Percentiles rank a stretch among this genome's conserved stretches.
phyloP scores from a whole-genome alignment of 371 early-diverging fungal genomes.

The Mortierella sp. region DNA sequence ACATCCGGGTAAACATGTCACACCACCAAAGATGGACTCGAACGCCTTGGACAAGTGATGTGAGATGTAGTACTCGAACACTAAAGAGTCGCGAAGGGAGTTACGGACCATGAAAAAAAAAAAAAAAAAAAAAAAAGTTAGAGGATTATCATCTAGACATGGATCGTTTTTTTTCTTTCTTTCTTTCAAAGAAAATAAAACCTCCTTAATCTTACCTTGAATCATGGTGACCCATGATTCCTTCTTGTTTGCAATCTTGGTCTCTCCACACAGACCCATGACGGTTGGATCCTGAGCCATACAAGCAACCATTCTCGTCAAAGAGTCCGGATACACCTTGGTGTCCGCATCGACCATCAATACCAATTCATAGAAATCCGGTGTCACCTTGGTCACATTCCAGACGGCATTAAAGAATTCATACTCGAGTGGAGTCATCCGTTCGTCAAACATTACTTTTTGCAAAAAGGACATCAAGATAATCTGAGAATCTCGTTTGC shows the following conservation, averaged over 20 bases:
- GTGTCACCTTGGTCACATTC: constrained; percentile 81
- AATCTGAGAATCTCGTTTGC: constrained; percentile 99
- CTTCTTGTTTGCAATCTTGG: constrained; percentile 82
- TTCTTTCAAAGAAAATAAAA: neutral
- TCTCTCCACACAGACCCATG: constrained; percentile 89
- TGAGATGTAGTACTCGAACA: constrained; percentile 96
- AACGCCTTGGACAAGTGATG: constrained; percentile 95
- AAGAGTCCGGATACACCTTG: constrained; percentile 77
- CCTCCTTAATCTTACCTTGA: constrained; percentile 65
- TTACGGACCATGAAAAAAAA: constrained; percentile 31
- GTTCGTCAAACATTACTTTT: constrained; percentile 90
- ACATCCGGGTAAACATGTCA: constrained; percentile 96
- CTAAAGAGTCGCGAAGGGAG: constrained; percentile 52
- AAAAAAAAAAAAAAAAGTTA: constrained; percentile 21
- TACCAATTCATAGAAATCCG: constrained; percentile 86
- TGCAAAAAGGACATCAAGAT: constrained; percentile 96
- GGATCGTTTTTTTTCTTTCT: neutral
- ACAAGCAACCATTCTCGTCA: constrained; percentile 77
- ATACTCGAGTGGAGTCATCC: constrained; percentile 94
- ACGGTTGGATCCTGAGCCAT: constrained; percentile 82
- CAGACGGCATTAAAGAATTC: constrained; percentile 92
- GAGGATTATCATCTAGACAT: too few relatives aligned
- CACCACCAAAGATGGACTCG: constrained; percentile 94
- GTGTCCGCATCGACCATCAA: constrained; percentile 99
- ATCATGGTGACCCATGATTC: constrained; percentile 90